phyloP scores from a whole-genome alignment of 345 rosid genomes.

The Corchorus olitorius region DNA sequence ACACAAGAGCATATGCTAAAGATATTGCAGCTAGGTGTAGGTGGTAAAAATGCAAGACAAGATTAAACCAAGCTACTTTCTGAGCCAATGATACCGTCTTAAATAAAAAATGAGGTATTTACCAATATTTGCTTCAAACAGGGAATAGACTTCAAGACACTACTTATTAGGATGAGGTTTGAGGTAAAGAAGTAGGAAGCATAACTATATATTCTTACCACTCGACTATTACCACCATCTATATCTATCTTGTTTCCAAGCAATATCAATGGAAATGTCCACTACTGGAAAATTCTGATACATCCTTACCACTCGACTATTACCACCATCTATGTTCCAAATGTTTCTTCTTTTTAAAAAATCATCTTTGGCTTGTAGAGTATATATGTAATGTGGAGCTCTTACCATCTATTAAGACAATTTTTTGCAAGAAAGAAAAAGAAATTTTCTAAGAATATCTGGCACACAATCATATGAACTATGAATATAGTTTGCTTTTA shows the following conservation, averaged over 20 bases:
- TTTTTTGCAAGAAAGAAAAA: not conserved
- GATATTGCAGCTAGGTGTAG: not conserved
- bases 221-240: constrained; percentile 99
- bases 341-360: not conserved
- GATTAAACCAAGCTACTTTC: constrained; percentile 30
- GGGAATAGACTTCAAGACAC: not conserved
- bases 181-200: not conserved
- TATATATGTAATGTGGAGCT: not conserved
- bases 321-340: too few relatives aligned
- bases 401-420: not conserved
- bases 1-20: not conserved
- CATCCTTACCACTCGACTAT: too few relatives aligned
- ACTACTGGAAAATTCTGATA: too few relatives aligned
- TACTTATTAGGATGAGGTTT: constrained; percentile 6
- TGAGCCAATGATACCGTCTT: constrained; percentile 67
- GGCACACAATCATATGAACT: not conserved
- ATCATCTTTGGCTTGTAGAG: not conserved
- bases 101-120: not conserved
- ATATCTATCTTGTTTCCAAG: constrained; percentile 98
- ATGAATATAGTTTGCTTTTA: not conserved
- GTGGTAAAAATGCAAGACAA: not conserved
- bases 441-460: not conserved
- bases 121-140: not conserved
- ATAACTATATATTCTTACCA: constrained; percentile 51
- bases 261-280: constrained; percentile 77